Percentiles rank a stretch among this genome's conserved stretches.
These are phyloP conservation scores for Cercospora sojina DNA, from an alignment of 2,329 filamentous ascomycete species.

Conservation along the genomic window DNA sequence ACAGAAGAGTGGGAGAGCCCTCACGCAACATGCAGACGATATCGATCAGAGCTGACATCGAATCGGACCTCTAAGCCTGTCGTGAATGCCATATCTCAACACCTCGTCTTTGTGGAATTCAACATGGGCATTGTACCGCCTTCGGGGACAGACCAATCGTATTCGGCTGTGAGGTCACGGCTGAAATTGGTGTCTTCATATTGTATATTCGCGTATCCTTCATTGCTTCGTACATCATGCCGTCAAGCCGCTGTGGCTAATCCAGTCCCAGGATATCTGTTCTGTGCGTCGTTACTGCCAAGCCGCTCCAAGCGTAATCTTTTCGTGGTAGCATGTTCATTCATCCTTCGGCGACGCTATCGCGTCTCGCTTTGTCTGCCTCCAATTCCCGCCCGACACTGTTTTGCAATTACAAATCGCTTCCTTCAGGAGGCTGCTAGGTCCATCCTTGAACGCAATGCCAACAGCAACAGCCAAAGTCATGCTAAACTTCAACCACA, in stretches of 20 bases:
- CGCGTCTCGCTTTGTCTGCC: conserved; percentile 15
- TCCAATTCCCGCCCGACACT: conserved; percentile 13
- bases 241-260: background rate
- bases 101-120: background rate
- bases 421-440: conserved; percentile 41
- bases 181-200: background rate
- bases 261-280: background rate
- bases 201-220: background rate
- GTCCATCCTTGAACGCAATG: conserved; percentile 50
- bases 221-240: conserved; percentile 10
- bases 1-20: no score
- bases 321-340: background rate
- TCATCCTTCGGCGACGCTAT: conserved; percentile 12
- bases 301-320: background rate
- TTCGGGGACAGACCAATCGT: background rate
- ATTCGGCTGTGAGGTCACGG: background rate
- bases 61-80: background rate
- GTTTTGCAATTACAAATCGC: conserved; percentile 21
- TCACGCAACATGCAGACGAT: no score
- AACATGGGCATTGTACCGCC: no score
- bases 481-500: conserved; percentile 52
- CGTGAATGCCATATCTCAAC: background rate
- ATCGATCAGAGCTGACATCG: background rate
- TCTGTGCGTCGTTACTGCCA: background rate
- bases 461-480: conserved; percentile 51